phyloP scores from a whole-genome alignment of 2,329 filamentous ascomycete species.

The Verticillium albo-atrum region DNA sequence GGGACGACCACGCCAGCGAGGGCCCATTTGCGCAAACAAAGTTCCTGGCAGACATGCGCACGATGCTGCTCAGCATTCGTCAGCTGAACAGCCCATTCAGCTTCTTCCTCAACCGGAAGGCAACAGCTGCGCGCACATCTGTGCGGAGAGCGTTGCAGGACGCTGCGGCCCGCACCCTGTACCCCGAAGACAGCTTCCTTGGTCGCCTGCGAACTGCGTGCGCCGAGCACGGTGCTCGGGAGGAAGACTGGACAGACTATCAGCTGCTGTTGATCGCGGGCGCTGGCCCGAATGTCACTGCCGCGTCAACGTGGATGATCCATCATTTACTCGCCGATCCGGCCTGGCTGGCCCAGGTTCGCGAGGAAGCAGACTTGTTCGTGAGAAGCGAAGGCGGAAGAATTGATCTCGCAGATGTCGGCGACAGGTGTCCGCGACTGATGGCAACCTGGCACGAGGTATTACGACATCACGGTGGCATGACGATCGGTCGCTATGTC shows the following conservation, averaged over 20 bases:
- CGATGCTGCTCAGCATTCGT: neutral
- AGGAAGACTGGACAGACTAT: constrained; percentile 9
- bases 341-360: neutral
- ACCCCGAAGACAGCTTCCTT: neutral
- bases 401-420: constrained; percentile 1
- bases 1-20: constrained; percentile 3
- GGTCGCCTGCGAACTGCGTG: neutral
- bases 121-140: neutral
- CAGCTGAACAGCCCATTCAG: neutral
- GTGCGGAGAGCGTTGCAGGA: neutral
- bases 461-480: constrained; percentile 4
- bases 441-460: constrained; percentile 5
- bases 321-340: constrained; percentile 5
- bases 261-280: constrained; percentile 9
- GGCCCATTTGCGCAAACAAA: neutral
- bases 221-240: constrained; percentile 1
- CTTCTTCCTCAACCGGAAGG: neutral
- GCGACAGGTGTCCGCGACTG: neutral
- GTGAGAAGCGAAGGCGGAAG: neutral
- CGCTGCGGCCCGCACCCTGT: neutral
- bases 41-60: neutral
- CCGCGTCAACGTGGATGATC: constrained; percentile 6
- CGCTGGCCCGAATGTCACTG: constrained; percentile 6
- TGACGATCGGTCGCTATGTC: constrained; percentile 6
- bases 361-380: neutral